Percentiles rank a stretch among this genome's conserved stretches.
These are phyloP conservation scores for Cercospora brassicicola DNA, from an alignment of 2,329 filamentous ascomycete species.

Conservation along the genomic window DNA sequence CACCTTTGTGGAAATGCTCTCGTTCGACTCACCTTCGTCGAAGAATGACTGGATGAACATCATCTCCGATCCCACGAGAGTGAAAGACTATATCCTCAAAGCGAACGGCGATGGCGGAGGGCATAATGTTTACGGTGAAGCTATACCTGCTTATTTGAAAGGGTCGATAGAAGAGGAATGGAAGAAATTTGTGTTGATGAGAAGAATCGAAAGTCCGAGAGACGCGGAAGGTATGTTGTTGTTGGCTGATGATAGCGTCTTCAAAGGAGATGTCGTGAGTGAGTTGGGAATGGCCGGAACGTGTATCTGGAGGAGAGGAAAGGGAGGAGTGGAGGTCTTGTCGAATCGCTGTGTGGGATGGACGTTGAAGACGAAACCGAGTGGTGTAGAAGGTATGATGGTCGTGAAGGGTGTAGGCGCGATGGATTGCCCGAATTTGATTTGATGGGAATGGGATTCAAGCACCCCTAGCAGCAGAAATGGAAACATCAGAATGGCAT, in stretches of 20 bases:
- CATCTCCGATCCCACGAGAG: constrained; percentile 29
- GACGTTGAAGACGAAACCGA: constrained; percentile 50
- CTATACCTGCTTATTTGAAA: constrained; percentile 42
- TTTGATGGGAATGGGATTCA: background rate
- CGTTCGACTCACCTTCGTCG: constrained; percentile 38
- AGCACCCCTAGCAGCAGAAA: too few relatives aligned
- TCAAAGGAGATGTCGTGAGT: constrained; percentile 44
- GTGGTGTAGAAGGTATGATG: constrained; percentile 48
- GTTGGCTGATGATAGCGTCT: constrained; percentile 32
- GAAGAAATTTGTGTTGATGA: constrained; percentile 45
- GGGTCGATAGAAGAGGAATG: constrained; percentile 33
- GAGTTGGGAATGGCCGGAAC: constrained; percentile 48
- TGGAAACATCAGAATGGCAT: too few relatives aligned
- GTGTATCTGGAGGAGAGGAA: constrained; percentile 41
- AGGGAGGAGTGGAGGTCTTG: constrained; percentile 33
- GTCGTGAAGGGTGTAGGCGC: constrained; percentile 51
- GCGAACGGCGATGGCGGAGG: constrained; percentile 49
- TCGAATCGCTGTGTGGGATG: constrained; percentile 42
- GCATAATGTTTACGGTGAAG: constrained; percentile 45
- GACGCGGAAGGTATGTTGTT: constrained; percentile 39
- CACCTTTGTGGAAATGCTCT: constrained; percentile 44
- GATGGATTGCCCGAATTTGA: constrained; percentile 45
- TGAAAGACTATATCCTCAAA: constrained; percentile 44
- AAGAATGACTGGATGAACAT: constrained; percentile 35
- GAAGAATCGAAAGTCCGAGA: constrained; percentile 41